These are phyloP conservation scores for Bjerkandera adusta DNA, from an alignment of 1,284 basidiomycete species.

Conservation along the genomic window DNA sequence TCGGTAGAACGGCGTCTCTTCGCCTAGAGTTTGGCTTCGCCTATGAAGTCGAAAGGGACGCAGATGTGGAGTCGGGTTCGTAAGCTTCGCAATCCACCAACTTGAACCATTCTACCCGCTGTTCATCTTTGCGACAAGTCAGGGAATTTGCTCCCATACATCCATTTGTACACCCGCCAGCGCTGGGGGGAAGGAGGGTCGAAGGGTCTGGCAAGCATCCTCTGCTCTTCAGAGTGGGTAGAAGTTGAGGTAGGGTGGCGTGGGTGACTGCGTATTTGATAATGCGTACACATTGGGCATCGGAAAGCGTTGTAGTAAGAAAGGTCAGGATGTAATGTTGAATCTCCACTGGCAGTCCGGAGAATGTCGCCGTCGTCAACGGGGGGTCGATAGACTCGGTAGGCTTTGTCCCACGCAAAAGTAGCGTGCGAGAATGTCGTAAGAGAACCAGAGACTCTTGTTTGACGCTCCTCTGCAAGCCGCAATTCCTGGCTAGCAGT, in stretches of 20 bases:
- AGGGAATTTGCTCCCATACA: too few relatives aligned
- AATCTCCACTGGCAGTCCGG: conserved; percentile 57
- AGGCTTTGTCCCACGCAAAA: conserved; percentile 35
- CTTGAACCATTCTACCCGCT: too few relatives aligned
- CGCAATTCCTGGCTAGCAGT: conserved; percentile 33
- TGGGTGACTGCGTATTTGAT: conserved; percentile 51
- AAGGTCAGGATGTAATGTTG: conserved; percentile 56
- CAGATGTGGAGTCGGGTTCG: too few relatives aligned
- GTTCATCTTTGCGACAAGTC: too few relatives aligned
- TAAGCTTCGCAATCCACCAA: too few relatives aligned
- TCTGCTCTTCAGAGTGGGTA: conserved; percentile 29
- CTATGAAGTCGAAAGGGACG: too few relatives aligned
- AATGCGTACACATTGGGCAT: conserved; percentile 53
- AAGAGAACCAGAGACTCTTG: conserved; percentile 38
- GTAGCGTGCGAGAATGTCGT: conserved; percentile 46
- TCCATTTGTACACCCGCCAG: too few relatives aligned
- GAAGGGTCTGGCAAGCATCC: conserved; percentile 36
- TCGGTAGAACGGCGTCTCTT: too few relatives aligned
- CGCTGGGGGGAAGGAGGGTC: conserved; percentile 24
- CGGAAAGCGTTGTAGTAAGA: conserved; percentile 56
- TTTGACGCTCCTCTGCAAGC: background rate
- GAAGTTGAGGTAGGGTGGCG: conserved; percentile 52
- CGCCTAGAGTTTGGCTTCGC: too few relatives aligned
- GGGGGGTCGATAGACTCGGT: conserved; percentile 13
- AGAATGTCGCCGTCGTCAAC: conserved; percentile 20